A percentile compares a stretch with the other conserved stretches of the same genome.
Evolutionary conservation across 129 eudicot genomes (phyloP).

Genomic region (Escallonia rubra): DNA sequence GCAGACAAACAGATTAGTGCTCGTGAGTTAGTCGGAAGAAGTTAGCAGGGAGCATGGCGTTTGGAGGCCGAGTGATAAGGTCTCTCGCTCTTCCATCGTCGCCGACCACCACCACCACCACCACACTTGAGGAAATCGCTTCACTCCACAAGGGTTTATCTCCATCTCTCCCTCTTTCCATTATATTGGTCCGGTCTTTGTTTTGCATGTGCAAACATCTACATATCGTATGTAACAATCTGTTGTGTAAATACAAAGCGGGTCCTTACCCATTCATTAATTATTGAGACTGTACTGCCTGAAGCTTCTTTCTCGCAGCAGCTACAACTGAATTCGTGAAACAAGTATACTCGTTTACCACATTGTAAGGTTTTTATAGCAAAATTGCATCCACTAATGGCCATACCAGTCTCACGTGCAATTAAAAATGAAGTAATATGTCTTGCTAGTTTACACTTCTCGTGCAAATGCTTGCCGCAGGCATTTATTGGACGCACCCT

Average conservation of each 20-base stretch:
- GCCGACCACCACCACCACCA: slow-evolving; percentile 23
- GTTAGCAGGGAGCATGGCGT: slow-evolving; percentile 6
- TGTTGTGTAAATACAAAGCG: background rate
- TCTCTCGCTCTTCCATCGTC: slow-evolving; percentile 32
- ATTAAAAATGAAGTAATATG: too few species aligned
- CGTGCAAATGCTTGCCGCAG: too few species aligned
- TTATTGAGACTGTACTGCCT: background rate
- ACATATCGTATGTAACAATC: background rate
- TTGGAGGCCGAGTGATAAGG: slow-evolving; percentile 31
- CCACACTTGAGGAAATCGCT: slow-evolving; percentile 52
- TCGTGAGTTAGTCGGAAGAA: background rate
- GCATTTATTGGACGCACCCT: too few species aligned
- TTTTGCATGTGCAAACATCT: background rate
- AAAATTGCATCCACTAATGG: too few species aligned
- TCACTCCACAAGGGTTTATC: slow-evolving; percentile 33
- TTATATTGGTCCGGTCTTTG: too few species aligned
- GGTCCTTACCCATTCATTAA: background rate
- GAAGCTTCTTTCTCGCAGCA: too few species aligned
- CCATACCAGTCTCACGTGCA: too few species aligned
- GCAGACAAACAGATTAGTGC: slow-evolving; percentile 1
- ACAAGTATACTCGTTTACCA: too few species aligned
- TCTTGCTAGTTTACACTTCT: too few species aligned
- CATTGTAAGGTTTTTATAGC: too few species aligned
- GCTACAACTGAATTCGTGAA: too few species aligned
- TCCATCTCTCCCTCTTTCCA: background rate